Conservation (phyloP, 2,329 filamentous ascomycete genomes). For the Colletotrichum sp. region DNA sequence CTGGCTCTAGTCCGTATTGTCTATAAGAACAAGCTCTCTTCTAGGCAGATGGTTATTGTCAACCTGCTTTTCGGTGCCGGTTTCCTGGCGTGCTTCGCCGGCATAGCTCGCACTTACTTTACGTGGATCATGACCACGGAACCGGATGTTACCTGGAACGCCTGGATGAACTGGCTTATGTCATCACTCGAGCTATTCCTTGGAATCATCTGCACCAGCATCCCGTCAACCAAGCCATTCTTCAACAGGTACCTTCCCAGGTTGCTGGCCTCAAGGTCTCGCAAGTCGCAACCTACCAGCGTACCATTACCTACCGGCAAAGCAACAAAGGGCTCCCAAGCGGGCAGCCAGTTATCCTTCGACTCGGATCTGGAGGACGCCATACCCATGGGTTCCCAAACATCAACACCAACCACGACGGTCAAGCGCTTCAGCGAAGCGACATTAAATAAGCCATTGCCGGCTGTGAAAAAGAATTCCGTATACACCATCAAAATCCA, state of each 20-base stretch:
- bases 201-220: conserved; percentile 50
- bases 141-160: conserved; percentile 40
- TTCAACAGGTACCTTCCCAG: conserved; percentile 41
- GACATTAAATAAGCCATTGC: conserved; percentile 33
- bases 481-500: conserved; percentile 21
- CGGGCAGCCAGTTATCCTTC: not conserved
- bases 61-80: conserved; percentile 55
- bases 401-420: not conserved
- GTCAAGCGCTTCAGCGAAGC: not conserved
- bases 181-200: conserved; percentile 46
- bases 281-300: not conserved
- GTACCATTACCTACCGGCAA: not conserved
- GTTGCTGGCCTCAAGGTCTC: conserved; percentile 23
- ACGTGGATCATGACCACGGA: conserved; percentile 33
- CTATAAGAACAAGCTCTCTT: conserved; percentile 44
- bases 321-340: not conserved
- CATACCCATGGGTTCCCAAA: not conserved
- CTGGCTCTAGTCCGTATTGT: conserved; percentile 45
- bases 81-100: conserved; percentile 47
- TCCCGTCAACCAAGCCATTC: conserved; percentile 50
- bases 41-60: conserved; percentile 50
- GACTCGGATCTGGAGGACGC: not conserved
- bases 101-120: conserved; percentile 41
- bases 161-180: conserved; percentile 38
- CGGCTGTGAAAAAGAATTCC: conserved; percentile 18